phyloP scores from a whole-genome alignment of 1,284 basidiomycete genomes.

The Cryptococcus depauperatus region DNA sequence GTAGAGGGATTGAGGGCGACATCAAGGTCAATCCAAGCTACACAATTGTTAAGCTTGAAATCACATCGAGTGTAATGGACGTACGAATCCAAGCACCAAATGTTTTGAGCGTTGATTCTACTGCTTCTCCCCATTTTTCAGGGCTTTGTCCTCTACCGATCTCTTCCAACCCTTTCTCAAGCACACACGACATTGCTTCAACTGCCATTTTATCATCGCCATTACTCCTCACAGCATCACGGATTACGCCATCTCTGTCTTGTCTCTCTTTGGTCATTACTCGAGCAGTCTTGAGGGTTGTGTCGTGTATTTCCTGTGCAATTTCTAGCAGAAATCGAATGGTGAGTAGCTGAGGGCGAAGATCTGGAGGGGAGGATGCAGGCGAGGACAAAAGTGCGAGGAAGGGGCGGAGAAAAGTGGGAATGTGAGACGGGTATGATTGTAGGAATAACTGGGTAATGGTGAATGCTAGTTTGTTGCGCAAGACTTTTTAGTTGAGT shows the following conservation, averaged over 20 bases:
- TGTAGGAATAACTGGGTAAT: slow-evolving; percentile 88
- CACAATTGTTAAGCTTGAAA: neutral
- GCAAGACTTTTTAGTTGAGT: slow-evolving; percentile 27
- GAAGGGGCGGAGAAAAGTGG: slow-evolving; percentile 45
- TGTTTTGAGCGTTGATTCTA: slow-evolving; percentile 81
- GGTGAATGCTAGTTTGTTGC: slow-evolving; percentile 98
- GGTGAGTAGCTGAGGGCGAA: slow-evolving; percentile 70
- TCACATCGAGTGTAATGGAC: slow-evolving; percentile 40
- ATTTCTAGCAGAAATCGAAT: slow-evolving; percentile 84
- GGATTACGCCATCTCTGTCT: slow-evolving; percentile 67
- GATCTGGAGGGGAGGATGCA: slow-evolving; percentile 50
- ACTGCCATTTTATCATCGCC: slow-evolving; percentile 82
- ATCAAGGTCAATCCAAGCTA: slow-evolving; percentile 97
- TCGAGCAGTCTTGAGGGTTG: slow-evolving; percentile 76
- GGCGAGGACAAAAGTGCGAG: slow-evolving; percentile 41
- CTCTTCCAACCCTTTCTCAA: slow-evolving; percentile 63
- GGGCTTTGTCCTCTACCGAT: slow-evolving; percentile 49
- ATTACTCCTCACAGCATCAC: slow-evolving; percentile 76
- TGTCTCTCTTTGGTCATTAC: slow-evolving; percentile 61
- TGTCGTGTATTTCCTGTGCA: slow-evolving; percentile 84
- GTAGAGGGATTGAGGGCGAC: slow-evolving; percentile 87
- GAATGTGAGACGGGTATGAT: slow-evolving; percentile 48
- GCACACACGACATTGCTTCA: slow-evolving; percentile 73
- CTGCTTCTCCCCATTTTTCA: slow-evolving; percentile 61
- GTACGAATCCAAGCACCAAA: slow-evolving; percentile 89